These are phyloP conservation scores for Globisporangium paddicum DNA, from an alignment of 352 stramenopile species.

Conservation along the genomic window DNA sequence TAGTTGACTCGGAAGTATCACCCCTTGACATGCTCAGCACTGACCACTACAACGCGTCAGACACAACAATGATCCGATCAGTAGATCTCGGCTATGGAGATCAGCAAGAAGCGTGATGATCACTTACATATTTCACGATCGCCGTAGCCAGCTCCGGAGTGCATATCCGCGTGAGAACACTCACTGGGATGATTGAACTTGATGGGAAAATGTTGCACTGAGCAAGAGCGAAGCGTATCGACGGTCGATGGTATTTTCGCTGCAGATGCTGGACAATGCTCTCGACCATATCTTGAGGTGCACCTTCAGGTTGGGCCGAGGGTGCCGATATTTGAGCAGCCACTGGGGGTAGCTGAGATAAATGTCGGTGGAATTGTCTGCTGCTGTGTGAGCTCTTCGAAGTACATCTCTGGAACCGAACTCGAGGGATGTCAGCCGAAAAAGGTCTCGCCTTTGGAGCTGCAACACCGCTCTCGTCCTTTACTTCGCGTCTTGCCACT, in stretches of 20 bases:
- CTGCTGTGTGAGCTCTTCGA: conserved; percentile 28
- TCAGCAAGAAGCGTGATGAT: too few species aligned
- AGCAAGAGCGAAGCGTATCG: conserved; percentile 45
- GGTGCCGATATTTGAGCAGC: conserved; percentile 8
- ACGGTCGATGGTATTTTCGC: conserved; percentile 35
- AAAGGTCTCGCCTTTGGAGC: conserved; percentile 17
- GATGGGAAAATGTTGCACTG: conserved; percentile 40
- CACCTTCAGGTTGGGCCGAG: conserved; percentile 4
- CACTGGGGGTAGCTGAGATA: conserved; percentile 24
- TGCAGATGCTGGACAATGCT: conserved; percentile 37
- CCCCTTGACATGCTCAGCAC: conserved; percentile 29
- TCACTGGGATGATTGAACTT: conserved; percentile 23
- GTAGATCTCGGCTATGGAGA: too few species aligned
- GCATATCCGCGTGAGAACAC: conserved; percentile 28
- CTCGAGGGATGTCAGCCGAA: conserved; percentile 13
- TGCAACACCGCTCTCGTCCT: neutral
- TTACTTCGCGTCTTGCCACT: conserved; percentile 17
- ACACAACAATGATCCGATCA: neutral
- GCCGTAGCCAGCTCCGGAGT: conserved; percentile 28
- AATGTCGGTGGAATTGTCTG: conserved; percentile 23
- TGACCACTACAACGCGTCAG: conserved; percentile 26
- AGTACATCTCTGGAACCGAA: conserved; percentile 25
- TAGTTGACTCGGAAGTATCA: conserved; percentile 5
- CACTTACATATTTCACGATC: conserved; percentile 41
- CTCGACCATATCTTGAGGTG: conserved; percentile 25